These are phyloP conservation scores for Colletotrichum sp. DNA, from an alignment of 2,329 filamentous ascomycete species.

Conservation along the genomic window DNA sequence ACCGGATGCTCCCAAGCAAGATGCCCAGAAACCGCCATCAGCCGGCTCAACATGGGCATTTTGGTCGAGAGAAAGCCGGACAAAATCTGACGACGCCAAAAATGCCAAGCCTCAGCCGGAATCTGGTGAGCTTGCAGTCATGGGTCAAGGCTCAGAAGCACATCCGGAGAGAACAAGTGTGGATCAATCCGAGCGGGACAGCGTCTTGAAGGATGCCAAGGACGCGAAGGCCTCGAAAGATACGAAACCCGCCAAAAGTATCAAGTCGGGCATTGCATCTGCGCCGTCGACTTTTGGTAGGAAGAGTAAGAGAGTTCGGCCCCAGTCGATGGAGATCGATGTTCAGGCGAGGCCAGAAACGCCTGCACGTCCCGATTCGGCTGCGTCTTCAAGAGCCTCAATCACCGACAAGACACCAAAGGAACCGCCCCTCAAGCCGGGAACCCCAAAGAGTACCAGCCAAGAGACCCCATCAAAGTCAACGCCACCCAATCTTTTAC, in stretches of 20 bases:
- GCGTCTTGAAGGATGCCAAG: conserved; percentile 35
- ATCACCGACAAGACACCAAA: conserved; percentile 26
- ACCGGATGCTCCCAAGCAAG: conserved; percentile 23
- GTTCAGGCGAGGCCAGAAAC: conserved; percentile 38
- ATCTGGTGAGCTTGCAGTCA: conserved; percentile 60
- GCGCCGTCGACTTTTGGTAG: conserved; percentile 33
- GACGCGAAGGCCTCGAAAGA: conserved; percentile 18
- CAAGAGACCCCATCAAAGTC: conserved; percentile 48
- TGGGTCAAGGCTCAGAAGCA: conserved; percentile 61
- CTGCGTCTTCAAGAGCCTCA: conserved; percentile 23
- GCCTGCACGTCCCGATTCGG: conserved; percentile 34
- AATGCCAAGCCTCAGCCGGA: conserved; percentile 34
- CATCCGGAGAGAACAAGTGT: conserved; percentile 56
- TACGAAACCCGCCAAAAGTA: conserved; percentile 12
- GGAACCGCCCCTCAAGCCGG: conserved; percentile 7
- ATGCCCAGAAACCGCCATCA: conserved; percentile 42
- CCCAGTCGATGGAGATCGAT: conserved; percentile 54
- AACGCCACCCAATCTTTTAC: conserved; percentile 63
- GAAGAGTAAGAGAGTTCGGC: conserved; percentile 50
- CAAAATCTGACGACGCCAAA: conserved; percentile 36
- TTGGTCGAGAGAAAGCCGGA: conserved; percentile 68
- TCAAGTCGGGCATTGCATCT: conserved; percentile 28
- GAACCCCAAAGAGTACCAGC: conserved; percentile 4
- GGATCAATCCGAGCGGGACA: conserved; percentile 35
- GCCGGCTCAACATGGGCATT: conserved; percentile 79